Base-by-base conservation (phyloP, 2,329 filamentous ascomycete genomes). In the Aureobasidium sp. region DNA sequence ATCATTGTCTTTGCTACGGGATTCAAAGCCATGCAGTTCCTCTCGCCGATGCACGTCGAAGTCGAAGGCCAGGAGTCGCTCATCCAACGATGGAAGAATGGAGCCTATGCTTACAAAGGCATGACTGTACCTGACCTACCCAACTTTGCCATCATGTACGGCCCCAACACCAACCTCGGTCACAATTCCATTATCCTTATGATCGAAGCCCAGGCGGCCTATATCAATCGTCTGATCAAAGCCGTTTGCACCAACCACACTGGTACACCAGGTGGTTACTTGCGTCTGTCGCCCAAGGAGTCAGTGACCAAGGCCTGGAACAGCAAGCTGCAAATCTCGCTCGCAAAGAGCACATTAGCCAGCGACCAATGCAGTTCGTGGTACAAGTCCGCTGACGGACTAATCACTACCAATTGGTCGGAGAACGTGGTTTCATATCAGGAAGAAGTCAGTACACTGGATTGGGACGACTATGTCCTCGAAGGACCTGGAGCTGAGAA, bases 131-230 rank as follows among this genome's bases (percentile, higher is more conserved):
- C 85, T 62, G 77, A 78, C 8, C 76, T 88, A 56, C 85, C 85
- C 2, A 88, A 88, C 66, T 88, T 87, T 64, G 83, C 78, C 47
- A 85, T 88, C 80, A 78, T 88, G 58, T 88, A 88, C 72, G 87
- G 87, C 0, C 87, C 85, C 4, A 89, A 88, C 72, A 88, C 85
- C 2, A 85, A 84, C 61, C 71, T 78, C 0, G 87, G 84, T n/a
- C 84, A 87, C 72, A 88, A 87, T 67, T 83, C 79, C 63, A 88
- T 89, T 69, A 85, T 89, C 68, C 77, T 88, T n/a, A 89, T 88
- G 86, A 87, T 89, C 67, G 87, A 89, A 71, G 82, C 86, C 2
- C 87, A 89, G 69, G 81, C 78, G 4, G 80, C 83, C 3, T 89
- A 88, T 70, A 81, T 89, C 65, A 85, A 82, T 66, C 78, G 77